Evolutionary conservation across 371 early-diverging fungal species (phyloP), one percentile per base, ranked within the genome.

Genomic region (Apophysomyces variabilis): DNA sequence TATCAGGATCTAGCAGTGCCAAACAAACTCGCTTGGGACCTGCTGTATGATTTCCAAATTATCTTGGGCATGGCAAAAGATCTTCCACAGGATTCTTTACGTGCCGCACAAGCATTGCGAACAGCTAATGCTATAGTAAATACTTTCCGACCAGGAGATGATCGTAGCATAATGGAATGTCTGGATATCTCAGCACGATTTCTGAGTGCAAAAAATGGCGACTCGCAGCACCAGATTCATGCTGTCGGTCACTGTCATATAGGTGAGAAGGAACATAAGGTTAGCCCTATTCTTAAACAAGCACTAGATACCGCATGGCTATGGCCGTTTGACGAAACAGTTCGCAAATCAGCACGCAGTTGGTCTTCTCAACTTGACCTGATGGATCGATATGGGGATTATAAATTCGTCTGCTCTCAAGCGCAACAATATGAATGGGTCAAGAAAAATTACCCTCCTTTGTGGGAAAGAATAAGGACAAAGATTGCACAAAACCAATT

Each of bases 391-490:
- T 93, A 92, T 72, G 95, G 95, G 0, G 93, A 93, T 36, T 96
- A 89, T 76, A 87, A 73, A 38, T 97, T 97, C 74, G 90, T 94
- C 2, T 90, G 91, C 26, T 95, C 96, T 9, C 96, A 96, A 72
- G 96, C 96, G 14, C 96, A 96, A 71, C 97, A 97, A 70, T 92
- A 90, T 67, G 93, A 94, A 69, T 98, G 97, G 97, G 82, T 95
- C 8, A 85, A 89, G 50, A 75, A 86, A 43, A 71, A 84, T 8
- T 96, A 98, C 74, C 93, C 94, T 4, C 69, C 75, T 7, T 75
- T 98, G 38, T 96, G 96, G 67, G 77, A 88, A 59, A 83, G 87
- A 54, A 84, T 98, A 16, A 76, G 88, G 66, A 83, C 82, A 37
- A 88, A 89, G 59, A 79, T 79, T 60, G 80, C 86, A 61, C 61